Evolutionary conservation across 768 basidiomycete genomes (phyloP), one percentile per base, ranked within the genome.

Genomic region (Lactarius tabidus): DNA sequence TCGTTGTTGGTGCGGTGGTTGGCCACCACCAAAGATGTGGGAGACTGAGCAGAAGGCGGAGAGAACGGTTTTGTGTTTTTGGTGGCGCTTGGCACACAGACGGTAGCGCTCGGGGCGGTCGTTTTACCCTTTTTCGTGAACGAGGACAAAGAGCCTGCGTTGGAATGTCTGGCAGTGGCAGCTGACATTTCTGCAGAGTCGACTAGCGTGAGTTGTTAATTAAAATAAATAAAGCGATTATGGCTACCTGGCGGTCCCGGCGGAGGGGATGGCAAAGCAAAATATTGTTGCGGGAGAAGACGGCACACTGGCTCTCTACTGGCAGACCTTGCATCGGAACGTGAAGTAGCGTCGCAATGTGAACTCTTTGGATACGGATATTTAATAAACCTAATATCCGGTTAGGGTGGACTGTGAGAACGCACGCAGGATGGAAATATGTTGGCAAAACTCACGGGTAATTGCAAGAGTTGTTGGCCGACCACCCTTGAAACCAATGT

Each of bases 311-410:
- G 70, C 14, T 70, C 71, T 43, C 74, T n/a, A n/a, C n/a, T n/a
- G n/a, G n/a, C 75, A 3, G 80, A 82, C 31, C 58, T 68, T 60
- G n/a, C n/a, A n/a, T n/a, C n/a, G n/a, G n/a, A n/a, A n/a, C n/a
- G n/a, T n/a, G 66, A 29, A 4, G 81, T 80, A 9, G 76, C 66
- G 0, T 76, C 74, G 63, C 81, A 82, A 39, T 73, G 77, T 43
- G 70, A 67, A 2, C 78, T 74, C 23, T 57, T 1, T 1, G 81
- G 82, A 57, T 83, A 82, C 1, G 82, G 81, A 35, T 51, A 74
- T 26, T n/a, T 68, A 54, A 79, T 76, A 3, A 70, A 45, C 41
- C 75, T 79, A 7, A 51, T 33, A 12, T 48, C 51, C 29, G 6
- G 6, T 36, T n/a, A 43, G 35, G n/a, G 48, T 58, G 38, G 58